A percentile compares a stretch with the other conserved stretches of the same genome.
phyloP scores from a whole-genome alignment of 2,329 filamentous ascomycete genomes.

The Verticillium nubilum region DNA sequence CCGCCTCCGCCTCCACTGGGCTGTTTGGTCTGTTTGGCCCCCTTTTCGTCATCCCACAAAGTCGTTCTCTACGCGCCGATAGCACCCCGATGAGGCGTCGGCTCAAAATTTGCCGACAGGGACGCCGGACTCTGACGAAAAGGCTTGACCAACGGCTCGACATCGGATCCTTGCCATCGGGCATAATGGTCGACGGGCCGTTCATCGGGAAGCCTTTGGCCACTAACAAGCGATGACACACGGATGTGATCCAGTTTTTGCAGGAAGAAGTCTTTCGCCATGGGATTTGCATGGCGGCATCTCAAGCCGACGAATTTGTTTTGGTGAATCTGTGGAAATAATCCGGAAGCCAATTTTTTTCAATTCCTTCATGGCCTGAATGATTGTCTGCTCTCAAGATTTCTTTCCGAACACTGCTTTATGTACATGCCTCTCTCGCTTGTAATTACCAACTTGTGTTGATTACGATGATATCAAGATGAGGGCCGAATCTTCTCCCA shows the following conservation, averaged over 20 bases:
- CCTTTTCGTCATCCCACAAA: not conserved
- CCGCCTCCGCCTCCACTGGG: not conserved
- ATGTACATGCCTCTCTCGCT: too few relatives aligned
- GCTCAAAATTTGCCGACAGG: conserved; percentile 11
- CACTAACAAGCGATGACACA: not conserved
- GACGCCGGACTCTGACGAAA: not conserved
- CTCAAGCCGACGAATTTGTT: too few relatives aligned
- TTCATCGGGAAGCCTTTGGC: not conserved
- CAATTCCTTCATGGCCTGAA: too few relatives aligned
- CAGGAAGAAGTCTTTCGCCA: not conserved
- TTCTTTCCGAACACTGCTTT: too few relatives aligned
- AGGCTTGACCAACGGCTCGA: not conserved
- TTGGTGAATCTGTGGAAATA: not conserved
- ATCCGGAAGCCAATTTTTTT: too few relatives aligned
- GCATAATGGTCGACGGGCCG: not conserved
- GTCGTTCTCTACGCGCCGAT: not conserved
- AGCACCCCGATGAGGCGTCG: conserved; percentile 2
- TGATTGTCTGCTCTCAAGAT: too few relatives aligned
- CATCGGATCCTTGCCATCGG: not conserved
- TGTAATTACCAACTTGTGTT: not conserved
- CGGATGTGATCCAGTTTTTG: not conserved
- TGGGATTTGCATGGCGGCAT: not conserved
- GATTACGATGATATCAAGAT: conserved; percentile 2
- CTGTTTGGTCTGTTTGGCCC: too few relatives aligned
- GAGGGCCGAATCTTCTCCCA: conserved; percentile 1